phyloP scores from a whole-genome alignment of 179 eudicot genomes.

The Patellifolia procumbens region DNA sequence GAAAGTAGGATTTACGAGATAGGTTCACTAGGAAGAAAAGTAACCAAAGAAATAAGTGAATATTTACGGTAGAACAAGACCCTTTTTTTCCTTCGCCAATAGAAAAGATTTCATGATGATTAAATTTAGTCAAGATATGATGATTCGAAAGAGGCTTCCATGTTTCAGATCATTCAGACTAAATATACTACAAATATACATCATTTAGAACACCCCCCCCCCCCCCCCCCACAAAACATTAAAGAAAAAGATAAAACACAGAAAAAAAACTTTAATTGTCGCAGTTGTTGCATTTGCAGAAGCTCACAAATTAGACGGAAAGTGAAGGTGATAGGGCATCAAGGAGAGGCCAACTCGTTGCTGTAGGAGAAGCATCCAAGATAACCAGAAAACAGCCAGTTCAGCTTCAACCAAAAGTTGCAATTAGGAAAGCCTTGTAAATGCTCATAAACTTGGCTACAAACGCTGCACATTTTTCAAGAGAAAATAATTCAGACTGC shows the following conservation, averaged over 20 bases:
- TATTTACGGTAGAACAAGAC: too few species aligned
- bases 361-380: neutral
- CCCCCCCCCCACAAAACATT: neutral
- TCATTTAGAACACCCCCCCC: neutral
- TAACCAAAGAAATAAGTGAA: too few species aligned
- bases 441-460: conserved; percentile 98
- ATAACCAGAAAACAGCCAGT: neutral
- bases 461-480: conserved; percentile 61
- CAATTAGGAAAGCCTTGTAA: conserved; percentile 82
- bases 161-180: neutral
- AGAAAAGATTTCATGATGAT: too few species aligned
- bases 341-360: neutral
- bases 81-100: too few species aligned
- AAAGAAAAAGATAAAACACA: neutral
- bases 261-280: neutral
- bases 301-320: neutral
- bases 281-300: neutral
- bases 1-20: too few species aligned
- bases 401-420: conserved; percentile 68
- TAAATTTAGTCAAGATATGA: neutral
- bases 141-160: neutral
- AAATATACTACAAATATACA: conserved; percentile 3
- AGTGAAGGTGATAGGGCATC: neutral
- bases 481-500: neutral
- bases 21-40: too few species aligned